phyloP scores from a whole-genome alignment of 192 early-diverging fungal genomes.

The Tieghemiomyces parasiticus region DNA sequence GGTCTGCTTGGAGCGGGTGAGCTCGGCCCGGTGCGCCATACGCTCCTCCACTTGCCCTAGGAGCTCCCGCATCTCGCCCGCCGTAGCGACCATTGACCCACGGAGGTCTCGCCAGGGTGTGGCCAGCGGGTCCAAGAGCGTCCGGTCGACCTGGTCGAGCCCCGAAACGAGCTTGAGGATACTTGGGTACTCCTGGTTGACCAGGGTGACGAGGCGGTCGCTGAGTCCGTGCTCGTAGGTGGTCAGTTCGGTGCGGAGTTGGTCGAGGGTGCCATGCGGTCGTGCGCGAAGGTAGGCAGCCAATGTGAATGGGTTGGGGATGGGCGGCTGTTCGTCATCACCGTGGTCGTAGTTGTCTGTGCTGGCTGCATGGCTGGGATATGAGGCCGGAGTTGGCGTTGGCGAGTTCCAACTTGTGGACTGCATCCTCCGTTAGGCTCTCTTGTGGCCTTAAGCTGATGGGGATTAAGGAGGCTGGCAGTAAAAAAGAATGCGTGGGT shows the following conservation, averaged over 20 bases:
- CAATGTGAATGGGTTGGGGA: neutral
- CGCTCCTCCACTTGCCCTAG: slow-evolving; percentile 3
- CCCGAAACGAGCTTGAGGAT: slow-evolving; percentile 3
- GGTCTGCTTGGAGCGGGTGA: neutral
- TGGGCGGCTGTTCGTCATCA: neutral
- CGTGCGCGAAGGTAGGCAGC: neutral
- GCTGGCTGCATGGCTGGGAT: too few relatives aligned
- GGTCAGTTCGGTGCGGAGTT: neutral
- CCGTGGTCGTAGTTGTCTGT: too few relatives aligned
- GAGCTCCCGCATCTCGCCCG: neutral
- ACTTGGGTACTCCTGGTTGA: slow-evolving; percentile 12
- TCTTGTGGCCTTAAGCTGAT: too few relatives aligned
- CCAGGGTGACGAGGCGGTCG: neutral
- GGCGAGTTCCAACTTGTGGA: too few relatives aligned
- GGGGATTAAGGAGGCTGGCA: too few relatives aligned
- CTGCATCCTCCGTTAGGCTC: too few relatives aligned
- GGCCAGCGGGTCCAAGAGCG: neutral
- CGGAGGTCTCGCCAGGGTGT: neutral
- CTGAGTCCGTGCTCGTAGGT: neutral
- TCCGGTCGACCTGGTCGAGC: neutral
- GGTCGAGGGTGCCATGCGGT: neutral
- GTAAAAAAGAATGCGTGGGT: too few relatives aligned
- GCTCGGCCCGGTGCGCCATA: neutral
- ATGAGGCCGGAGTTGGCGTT: too few relatives aligned
- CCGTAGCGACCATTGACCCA: neutral